These are phyloP conservation scores for Neurospora sp. DNA, from an alignment of 495 filamentous ascomycete genomes.

Conservation along the genomic window DNA sequence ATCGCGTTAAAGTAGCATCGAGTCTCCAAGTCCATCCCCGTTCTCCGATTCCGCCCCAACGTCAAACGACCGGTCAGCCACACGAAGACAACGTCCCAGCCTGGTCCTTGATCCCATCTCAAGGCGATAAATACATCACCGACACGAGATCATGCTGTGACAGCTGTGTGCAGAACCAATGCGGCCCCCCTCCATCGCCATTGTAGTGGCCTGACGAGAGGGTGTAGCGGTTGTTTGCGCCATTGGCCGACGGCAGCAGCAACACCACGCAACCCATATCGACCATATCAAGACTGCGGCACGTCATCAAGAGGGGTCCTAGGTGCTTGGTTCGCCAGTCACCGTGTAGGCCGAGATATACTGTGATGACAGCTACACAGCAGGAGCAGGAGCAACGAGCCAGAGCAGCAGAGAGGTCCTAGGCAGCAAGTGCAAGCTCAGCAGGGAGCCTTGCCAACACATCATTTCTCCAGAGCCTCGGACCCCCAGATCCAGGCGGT, in stretches of 20 bases:
- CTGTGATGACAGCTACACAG: background rate
- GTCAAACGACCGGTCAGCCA: background rate
- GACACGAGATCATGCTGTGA: background rate
- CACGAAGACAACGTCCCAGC: background rate
- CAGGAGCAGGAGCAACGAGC: background rate
- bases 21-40: background rate
- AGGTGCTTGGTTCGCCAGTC: background rate
- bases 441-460: background rate
- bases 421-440: background rate
- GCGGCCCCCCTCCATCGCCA: background rate
- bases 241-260: background rate
- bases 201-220: background rate
- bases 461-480: background rate
- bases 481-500: background rate
- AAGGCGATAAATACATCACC: background rate
- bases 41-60: background rate
- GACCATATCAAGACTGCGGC: background rate
- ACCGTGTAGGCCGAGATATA: background rate
- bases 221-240: background rate
- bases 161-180: background rate
- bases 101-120: background rate
- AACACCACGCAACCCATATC: background rate
- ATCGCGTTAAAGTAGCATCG: too few relatives aligned
- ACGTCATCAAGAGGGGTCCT: background rate
- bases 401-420: background rate